Percentiles rank a stretch among this genome's conserved stretches.
phyloP scores from a whole-genome alignment of 176 grass and related monocot species.

The Puya raimondii region DNA sequence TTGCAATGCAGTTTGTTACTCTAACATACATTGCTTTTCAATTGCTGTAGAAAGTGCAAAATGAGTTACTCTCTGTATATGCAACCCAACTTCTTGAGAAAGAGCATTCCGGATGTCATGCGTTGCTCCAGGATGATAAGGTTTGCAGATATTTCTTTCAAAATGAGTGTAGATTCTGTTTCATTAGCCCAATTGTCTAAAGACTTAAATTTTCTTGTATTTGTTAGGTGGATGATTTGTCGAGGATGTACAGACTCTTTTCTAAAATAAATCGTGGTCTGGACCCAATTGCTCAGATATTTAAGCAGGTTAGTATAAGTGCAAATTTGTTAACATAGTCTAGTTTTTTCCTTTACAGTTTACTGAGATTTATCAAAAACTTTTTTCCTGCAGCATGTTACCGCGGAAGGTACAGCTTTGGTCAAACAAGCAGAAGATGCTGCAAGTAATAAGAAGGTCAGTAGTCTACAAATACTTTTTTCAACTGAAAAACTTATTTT shows the following conservation, averaged over 20 bases:
- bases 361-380: not conserved
- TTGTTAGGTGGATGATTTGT: slow-evolving; percentile 69
- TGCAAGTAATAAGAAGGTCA: slow-evolving; percentile 84
- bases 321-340: not conserved
- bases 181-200: not conserved
- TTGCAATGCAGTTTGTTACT: slow-evolving; percentile 1
- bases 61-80: slow-evolving; percentile 78
- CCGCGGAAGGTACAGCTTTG: slow-evolving; percentile 62
- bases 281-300: slow-evolving; percentile 86
- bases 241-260: slow-evolving; percentile 88
- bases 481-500: slow-evolving; percentile 14
- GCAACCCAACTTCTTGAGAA: slow-evolving; percentile 82
- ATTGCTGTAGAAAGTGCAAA: slow-evolving; percentile 73
- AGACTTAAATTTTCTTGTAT: not conserved
- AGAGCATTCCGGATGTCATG: slow-evolving; percentile 88
- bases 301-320: slow-evolving; percentile 58
- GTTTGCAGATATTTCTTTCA: slow-evolving; percentile 24
- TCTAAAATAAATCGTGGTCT: slow-evolving; percentile 72
- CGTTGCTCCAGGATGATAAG: slow-evolving; percentile 89
- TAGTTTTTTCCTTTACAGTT: not conserved
- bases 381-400: slow-evolving; percentile 64
- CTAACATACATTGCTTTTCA: slow-evolving; percentile 1
- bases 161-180: not conserved
- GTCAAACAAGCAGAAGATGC: slow-evolving; percentile 98
- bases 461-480: slow-evolving; percentile 13